phyloP scores from a whole-genome alignment of 164 flowering plant species.

The Taxillus chinensis region DNA sequence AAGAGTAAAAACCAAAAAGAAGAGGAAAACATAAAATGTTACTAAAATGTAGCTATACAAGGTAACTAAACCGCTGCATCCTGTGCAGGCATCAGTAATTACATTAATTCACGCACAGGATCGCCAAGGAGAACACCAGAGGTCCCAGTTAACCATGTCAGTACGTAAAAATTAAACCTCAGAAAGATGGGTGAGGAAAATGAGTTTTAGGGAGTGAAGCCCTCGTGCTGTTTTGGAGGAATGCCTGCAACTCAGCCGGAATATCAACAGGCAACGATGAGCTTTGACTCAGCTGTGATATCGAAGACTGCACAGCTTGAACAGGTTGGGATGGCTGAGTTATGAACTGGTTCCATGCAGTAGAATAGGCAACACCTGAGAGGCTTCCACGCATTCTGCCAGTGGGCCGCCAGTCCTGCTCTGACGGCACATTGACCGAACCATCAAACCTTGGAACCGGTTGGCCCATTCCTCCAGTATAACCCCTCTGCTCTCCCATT shows the following conservation, averaged over 20 bases:
- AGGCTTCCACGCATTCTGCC: neutral
- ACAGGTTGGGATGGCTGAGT: neutral
- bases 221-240: neutral
- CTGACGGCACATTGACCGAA: neutral
- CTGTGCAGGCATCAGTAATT: too few relatives aligned
- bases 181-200: too few relatives aligned
- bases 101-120: too few relatives aligned
- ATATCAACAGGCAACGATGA: neutral
- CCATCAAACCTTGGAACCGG: neutral
- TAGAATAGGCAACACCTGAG: neutral
- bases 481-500: conserved; percentile 15
- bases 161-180: too few relatives aligned
- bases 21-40: too few relatives aligned
- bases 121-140: too few relatives aligned
- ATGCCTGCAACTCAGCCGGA: neutral
- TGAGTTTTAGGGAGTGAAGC: too few relatives aligned
- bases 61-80: too few relatives aligned
- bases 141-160: too few relatives aligned
- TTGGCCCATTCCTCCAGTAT: neutral
- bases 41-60: too few relatives aligned
- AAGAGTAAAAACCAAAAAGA: too few relatives aligned
- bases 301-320: neutral
- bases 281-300: neutral
- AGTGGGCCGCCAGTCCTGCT: neutral
- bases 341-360: neutral